Percentiles rank a stretch among this genome's conserved stretches.
Conservation (phyloP, 805 yeast genomes). For the Myxozyma sirexii region DNA sequence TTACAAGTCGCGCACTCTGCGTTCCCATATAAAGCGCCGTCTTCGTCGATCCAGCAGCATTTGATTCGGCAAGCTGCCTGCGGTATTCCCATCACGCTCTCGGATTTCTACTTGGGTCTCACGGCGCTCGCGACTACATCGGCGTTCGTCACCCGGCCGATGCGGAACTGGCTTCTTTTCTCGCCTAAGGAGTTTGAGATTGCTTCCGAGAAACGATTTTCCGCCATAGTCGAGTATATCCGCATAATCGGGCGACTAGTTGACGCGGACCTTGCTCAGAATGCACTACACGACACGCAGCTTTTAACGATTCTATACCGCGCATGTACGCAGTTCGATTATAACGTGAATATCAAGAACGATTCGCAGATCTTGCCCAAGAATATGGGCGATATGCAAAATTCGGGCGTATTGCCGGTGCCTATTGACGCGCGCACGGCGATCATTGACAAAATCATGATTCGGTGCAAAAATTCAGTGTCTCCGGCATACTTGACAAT, state of each 20-base stretch:
- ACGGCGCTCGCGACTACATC: constrained; percentile 39
- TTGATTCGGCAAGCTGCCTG: constrained; percentile 40
- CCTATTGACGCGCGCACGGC: constrained; percentile 11
- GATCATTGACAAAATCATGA: constrained; percentile 25
- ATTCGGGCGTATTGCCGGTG: background rate
- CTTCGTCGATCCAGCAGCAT: constrained; percentile 35
- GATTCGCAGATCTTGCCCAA: background rate
- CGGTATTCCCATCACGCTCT: constrained; percentile 38
- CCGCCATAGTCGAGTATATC: constrained; percentile 6
- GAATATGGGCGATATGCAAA: constrained; percentile 4
- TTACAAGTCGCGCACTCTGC: constrained; percentile 36
- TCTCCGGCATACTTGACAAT: constrained; percentile 33
- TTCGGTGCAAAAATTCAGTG: constrained; percentile 14
- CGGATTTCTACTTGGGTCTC: constrained; percentile 40
- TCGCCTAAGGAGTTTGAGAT: constrained; percentile 29
- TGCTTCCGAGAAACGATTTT: constrained; percentile 22
- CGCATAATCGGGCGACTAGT: constrained; percentile 10
- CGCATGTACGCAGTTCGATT: constrained; percentile 33
- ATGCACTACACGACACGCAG: constrained; percentile 1
- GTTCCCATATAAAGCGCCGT: constrained; percentile 36
- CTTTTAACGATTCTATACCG: constrained; percentile 15
- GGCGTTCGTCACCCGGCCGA: constrained; percentile 33
- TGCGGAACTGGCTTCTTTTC: background rate
- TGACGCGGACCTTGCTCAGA: background rate
- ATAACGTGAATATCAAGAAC: background rate